phyloP scores from a whole-genome alignment of 306 rosid species.

The Carpinus viminea region DNA sequence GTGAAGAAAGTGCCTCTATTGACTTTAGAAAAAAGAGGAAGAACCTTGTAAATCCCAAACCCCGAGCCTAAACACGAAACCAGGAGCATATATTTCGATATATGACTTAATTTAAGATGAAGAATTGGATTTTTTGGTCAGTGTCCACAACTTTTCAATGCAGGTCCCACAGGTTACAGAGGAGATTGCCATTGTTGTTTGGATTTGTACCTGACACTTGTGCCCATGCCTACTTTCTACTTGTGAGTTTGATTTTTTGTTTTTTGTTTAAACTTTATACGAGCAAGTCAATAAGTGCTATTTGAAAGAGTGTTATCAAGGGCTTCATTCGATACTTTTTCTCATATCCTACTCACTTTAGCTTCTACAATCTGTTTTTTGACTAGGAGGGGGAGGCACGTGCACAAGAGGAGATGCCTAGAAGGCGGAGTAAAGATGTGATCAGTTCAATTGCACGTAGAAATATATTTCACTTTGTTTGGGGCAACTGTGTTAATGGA shows the following conservation, averaged over 20 bases:
- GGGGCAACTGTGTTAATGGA: too few species aligned
- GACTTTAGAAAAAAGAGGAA: too few species aligned
- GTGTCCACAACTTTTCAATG: constrained; percentile 9
- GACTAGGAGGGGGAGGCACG: constrained; percentile 64
- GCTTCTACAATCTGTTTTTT: constrained; percentile 10
- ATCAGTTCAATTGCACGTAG: constrained; percentile 71
- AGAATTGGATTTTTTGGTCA: neutral
- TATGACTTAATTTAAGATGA: too few species aligned
- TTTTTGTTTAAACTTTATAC: too few species aligned
- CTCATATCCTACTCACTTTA: neutral
- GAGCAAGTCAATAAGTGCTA: too few species aligned
- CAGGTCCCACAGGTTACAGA: constrained; percentile 95
- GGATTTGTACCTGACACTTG: constrained; percentile 66
- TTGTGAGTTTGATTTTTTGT: neutral
- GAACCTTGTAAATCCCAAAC: too few species aligned
- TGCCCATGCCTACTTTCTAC: constrained; percentile 35
- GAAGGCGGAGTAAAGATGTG: constrained; percentile 54
- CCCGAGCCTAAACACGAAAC: too few species aligned
- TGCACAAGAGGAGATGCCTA: constrained; percentile 78
- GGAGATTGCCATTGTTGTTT: constrained; percentile 61
- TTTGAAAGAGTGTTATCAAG: too few species aligned
- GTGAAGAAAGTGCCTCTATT: too few species aligned
- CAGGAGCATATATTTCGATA: too few species aligned
- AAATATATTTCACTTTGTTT: neutral
- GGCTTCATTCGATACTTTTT: neutral